These are phyloP conservation scores for Pythium coloratum DNA, from an alignment of 352 stramenopile genomes.

Conservation along the genomic window DNA sequence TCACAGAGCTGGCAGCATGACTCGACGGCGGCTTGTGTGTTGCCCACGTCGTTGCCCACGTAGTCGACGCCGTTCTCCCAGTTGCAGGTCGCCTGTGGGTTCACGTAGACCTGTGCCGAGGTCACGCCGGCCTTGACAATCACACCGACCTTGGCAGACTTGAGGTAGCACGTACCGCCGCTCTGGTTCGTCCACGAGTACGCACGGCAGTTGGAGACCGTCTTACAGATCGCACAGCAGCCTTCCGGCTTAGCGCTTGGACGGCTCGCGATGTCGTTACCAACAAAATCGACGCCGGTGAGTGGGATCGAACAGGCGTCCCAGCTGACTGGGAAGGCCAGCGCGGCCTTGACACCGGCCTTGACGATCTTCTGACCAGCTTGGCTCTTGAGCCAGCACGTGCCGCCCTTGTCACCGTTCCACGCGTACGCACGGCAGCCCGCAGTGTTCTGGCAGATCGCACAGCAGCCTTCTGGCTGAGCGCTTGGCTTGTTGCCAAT, in stretches of 20 bases:
- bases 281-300: neutral
- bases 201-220: neutral
- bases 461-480: too few relatives aligned
- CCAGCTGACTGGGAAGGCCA: neutral
- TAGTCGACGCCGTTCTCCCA: too few relatives aligned
- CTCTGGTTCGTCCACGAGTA: constrained; percentile 6
- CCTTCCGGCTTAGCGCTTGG: neutral
- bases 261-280: neutral
- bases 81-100: too few relatives aligned
- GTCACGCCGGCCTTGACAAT: too few relatives aligned
- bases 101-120: too few relatives aligned
- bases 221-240: neutral
- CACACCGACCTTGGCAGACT: too few relatives aligned
- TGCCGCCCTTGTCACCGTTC: constrained; percentile 15
- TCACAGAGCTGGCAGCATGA: too few relatives aligned
- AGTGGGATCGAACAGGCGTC: too few relatives aligned
- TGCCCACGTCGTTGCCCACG: too few relatives aligned
- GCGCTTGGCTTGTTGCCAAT: neutral
- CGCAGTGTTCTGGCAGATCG: too few relatives aligned
- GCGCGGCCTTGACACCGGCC: neutral
- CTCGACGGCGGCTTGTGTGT: too few relatives aligned
- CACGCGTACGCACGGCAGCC: neutral
- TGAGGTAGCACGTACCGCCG: too few relatives aligned
- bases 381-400: constrained; percentile 32
- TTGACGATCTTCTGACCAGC: neutral